Evolutionary conservation across 257 asterid species (phyloP), one percentile per base, ranked within the genome.

Genomic region (Fraxinus anomala): DNA sequence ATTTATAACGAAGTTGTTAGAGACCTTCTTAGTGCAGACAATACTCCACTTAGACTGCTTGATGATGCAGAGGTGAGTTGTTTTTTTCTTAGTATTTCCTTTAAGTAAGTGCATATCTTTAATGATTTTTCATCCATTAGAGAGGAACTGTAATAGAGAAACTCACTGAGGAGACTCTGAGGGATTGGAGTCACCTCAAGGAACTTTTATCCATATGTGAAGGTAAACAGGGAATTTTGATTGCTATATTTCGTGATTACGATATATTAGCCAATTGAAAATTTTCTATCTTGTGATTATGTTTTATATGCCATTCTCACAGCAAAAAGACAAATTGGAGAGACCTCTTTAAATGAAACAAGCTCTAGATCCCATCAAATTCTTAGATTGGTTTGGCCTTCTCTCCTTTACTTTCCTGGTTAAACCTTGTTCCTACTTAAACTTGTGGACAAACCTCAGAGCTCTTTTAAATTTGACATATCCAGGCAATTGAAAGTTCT

Each of bases 341-440:
- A 93, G 88, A 96, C 98, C 49, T 89, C 89, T 74, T 83, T 96
- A 86, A 96, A 96, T 81, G 97, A 93, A 82, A 80, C 91, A 68
- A 96, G 99, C 86, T 96, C 99, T 63, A 96, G 99, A 85, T 96
- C 99, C 75, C 99, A 96, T 91, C 99, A 96, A 85, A 96, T 96
- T 79, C 99, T 96, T 77, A 92, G 97, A 88, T 80, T 96, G 98
- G 99, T 96, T 83, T 54, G 88, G 77, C 65, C 11, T n/a, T 54
- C 73, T 80, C 79, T 51, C 75, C 36, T 54, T 69, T 51, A 73
- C 68, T 65, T 65, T 68, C 51, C 19, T 68, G 72, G 26, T 75
- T 70, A 79, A n/a, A 31, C 2, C 3, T n/a, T 54, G 26, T 54
- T 17, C 26, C 26, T 54, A 7, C 26, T 54, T 54, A n/a, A 5